phyloP scores from a whole-genome alignment of 2,329 filamentous ascomycete genomes.

The Alternaria brassicae region DNA sequence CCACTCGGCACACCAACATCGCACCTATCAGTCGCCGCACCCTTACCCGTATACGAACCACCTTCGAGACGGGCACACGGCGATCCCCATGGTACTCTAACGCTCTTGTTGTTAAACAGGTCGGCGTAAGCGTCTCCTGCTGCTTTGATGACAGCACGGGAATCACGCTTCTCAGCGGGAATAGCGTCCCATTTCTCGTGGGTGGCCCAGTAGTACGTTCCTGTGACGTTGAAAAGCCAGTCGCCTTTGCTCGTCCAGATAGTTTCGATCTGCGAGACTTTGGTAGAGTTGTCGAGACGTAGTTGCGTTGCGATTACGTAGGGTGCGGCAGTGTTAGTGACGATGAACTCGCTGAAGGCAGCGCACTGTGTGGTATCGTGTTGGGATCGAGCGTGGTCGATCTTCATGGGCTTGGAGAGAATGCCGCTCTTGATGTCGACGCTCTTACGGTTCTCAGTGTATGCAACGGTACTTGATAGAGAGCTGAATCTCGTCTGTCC shows the following conservation, averaged over 20 bases:
- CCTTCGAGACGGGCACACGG: conserved; percentile 42
- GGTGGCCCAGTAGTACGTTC: conserved; percentile 36
- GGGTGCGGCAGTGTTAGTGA: conserved; percentile 32
- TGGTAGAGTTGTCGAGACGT: conserved; percentile 32
- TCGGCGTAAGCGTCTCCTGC: conserved; percentile 42
- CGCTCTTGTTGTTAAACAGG: conserved; percentile 34
- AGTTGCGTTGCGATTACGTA: conserved; percentile 42
- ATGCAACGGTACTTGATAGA: conserved; percentile 26
- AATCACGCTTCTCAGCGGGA: conserved; percentile 24
- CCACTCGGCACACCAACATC: conserved; percentile 40
- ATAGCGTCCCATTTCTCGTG: conserved; percentile 36
- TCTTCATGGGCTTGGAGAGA: conserved; percentile 32
- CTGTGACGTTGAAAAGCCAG: conserved; percentile 43
- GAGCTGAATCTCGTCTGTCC: conserved; percentile 28
- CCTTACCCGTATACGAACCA: conserved; percentile 39
- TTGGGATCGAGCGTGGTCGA: conserved; percentile 36
- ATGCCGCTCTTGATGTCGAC: conserved; percentile 27
- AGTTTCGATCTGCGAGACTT: conserved; percentile 32
- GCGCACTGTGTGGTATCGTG: conserved; percentile 39
- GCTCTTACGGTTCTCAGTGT: conserved; percentile 38
- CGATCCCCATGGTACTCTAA: conserved; percentile 37
- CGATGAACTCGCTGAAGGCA: conserved; percentile 39
- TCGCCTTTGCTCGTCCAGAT: conserved; percentile 40
- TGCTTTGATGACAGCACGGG: conserved; percentile 33
- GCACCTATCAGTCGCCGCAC: conserved; percentile 31